Evolutionary conservation across 768 basidiomycete genomes (phyloP).

Genomic region (Suillus lakei): DNA sequence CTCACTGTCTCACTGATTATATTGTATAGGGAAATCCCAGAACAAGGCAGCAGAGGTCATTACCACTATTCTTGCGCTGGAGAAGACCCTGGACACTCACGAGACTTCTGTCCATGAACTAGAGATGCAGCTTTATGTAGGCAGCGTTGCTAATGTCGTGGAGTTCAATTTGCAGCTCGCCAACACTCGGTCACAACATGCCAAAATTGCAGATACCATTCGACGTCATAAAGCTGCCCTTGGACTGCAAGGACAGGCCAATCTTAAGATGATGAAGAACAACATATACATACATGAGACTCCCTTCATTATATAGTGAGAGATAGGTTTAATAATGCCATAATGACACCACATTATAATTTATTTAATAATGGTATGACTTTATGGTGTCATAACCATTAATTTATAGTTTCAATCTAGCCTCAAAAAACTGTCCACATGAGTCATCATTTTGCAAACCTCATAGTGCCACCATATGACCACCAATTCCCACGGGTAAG

Average conservation of each 20-base stretch:
- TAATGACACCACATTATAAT: too few species aligned
- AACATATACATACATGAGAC: too few species aligned
- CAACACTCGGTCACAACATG: not conserved
- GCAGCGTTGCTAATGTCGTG: not conserved
- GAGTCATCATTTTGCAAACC: too few species aligned
- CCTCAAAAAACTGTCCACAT: too few species aligned
- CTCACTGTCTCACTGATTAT: not conserved
- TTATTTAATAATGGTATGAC: too few species aligned
- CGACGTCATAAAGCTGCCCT: not conserved
- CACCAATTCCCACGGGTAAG: too few species aligned
- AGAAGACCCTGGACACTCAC: slow-evolving; percentile 2
- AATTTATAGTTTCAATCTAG: too few species aligned
- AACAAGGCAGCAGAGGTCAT: slow-evolving; percentile 11
- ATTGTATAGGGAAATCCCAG: not conserved
- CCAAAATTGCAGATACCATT: not conserved
- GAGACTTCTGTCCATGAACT: not conserved
- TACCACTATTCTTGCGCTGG: slow-evolving; percentile 5
- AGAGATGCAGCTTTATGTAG: slow-evolving; percentile 2
- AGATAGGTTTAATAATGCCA: too few species aligned
- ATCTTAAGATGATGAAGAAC: not conserved
- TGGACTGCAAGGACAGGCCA: not conserved
- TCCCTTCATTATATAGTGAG: too few species aligned
- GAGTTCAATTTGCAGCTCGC: slow-evolving; percentile 10
- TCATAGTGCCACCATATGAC: too few species aligned
- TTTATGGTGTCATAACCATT: too few species aligned